Evolutionary conservation across 208 protist species (phyloP).

Genomic region (Herpetomonas samuelpessoai): DNA sequence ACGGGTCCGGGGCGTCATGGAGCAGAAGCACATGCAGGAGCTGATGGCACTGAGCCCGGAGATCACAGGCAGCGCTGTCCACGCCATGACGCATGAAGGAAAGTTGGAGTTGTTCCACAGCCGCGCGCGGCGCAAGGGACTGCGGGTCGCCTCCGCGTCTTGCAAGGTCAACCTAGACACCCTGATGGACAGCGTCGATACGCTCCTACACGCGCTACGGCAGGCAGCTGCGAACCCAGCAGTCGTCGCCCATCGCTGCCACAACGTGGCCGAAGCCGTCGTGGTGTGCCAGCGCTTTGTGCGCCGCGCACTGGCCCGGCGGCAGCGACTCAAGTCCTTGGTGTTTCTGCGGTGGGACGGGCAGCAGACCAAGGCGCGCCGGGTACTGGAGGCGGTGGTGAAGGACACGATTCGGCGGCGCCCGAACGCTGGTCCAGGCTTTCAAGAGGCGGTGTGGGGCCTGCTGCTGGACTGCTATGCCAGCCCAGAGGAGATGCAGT

Average conservation of each 20-base stretch:
- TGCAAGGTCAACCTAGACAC: background rate
- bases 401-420: constrained; percentile 10
- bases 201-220: background rate
- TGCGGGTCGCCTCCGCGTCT: background rate
- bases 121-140: too few species aligned
- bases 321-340: background rate
- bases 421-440: background rate
- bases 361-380: background rate
- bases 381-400: constrained; percentile 9
- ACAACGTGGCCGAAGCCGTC: constrained; percentile 4
- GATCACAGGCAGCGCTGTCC: background rate
- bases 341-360: constrained; percentile 2
- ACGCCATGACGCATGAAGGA: background rate
- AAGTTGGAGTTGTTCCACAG: background rate
- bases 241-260: background rate
- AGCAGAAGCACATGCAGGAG: background rate
- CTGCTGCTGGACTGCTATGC: constrained; percentile 17
- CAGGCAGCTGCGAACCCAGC: background rate
- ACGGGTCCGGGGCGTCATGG: background rate
- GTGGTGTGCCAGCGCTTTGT: constrained; percentile 6
- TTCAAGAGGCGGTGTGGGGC: constrained; percentile 10
- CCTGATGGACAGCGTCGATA: constrained; percentile 2
- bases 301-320: constrained; percentile 7
- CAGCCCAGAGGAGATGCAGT: constrained; percentile 9
- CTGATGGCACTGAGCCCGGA: background rate